Base-by-base conservation (phyloP, 2,329 filamentous ascomycete species). In the Sphaerulina musiva region DNA sequence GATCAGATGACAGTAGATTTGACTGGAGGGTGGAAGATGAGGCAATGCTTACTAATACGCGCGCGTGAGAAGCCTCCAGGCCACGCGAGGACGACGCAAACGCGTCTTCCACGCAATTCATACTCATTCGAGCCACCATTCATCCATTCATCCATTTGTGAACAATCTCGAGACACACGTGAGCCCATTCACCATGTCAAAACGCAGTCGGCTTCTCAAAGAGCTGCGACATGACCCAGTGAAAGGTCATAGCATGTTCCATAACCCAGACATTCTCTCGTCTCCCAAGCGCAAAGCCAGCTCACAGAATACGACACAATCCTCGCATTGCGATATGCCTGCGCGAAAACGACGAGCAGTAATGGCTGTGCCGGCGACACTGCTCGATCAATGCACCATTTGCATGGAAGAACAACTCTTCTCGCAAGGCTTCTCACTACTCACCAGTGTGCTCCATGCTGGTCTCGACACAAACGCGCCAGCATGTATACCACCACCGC, bases 341-440 rank as follows among this genome's bases (percentile, higher is more conserved):
- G 6, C 50, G 14, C 43, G 38, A 14, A 46, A 54, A 31, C 46
- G 47, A 44, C 53, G 56, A 6, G 34, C 38, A 31, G 40, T 54
- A 12, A 46, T 43, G n/a, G 11, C 50, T 11, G 20, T 59, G 10
- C 48, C 53, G 6, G 39, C 46, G 14, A 39, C 20, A 3, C 32
- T 59, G 17, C 47, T 59, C 39, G 50, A 59, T 11, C 54, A 57
- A 34, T 52, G 54, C 36, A 52, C 57, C n/a, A 51, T 59, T 39
- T 54, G 86, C 66, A 74, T 92, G 0, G 87, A 92, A 69, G 87
- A 92, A 70, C 77, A 82, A 54, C 79, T 90, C 29, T 86, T 66
- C 52, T 60, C 59, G 8, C 63, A 66, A 55, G 69, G 65, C 10
- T 63, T 70, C 31, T 78, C 77, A 43, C 78, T 92, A 1, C 76